Conservation (phyloP, 2,329 filamentous ascomycete species). For the Rutstroemia sp. region DNA sequence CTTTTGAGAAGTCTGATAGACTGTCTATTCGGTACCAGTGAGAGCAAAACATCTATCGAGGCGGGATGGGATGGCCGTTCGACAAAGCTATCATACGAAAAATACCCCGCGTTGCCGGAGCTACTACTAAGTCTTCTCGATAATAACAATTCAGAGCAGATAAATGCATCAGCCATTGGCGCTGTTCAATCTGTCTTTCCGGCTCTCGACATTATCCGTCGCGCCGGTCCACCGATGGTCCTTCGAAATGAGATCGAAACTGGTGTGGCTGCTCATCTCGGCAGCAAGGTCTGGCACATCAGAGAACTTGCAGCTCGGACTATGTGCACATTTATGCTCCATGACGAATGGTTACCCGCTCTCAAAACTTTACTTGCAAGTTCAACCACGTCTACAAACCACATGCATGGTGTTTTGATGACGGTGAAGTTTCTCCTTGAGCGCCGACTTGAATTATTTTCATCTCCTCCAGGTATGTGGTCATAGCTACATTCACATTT, state of each 20-base stretch:
- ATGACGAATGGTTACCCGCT: conserved; percentile 41
- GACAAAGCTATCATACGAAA: conserved; percentile 60
- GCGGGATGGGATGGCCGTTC: conserved; percentile 57
- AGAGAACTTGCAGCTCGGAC: conserved; percentile 74
- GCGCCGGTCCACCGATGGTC: conserved; percentile 57
- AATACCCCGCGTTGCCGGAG: conserved; percentile 56
- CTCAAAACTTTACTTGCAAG: conserved; percentile 25
- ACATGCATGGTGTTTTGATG: conserved; percentile 51
- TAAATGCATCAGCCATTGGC: conserved; percentile 28
- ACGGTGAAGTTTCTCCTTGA: conserved; percentile 50
- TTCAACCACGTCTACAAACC: conserved; percentile 38
- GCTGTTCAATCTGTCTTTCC: conserved; percentile 70
- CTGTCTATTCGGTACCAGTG: conserved; percentile 65
- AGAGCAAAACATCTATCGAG: conserved; percentile 57
- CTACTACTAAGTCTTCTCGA: conserved; percentile 52
- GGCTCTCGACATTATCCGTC: conserved; percentile 71
- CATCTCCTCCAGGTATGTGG: conserved; percentile 36
- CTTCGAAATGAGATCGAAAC: conserved; percentile 47
- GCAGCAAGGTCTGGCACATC: conserved; percentile 70
- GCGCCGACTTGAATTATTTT: conserved; percentile 40
- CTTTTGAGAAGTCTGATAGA: conserved; percentile 82
- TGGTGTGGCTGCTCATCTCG: conserved; percentile 55
- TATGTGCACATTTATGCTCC: conserved; percentile 54
- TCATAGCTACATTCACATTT: background rate
- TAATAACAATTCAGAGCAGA: conserved; percentile 4